Percentiles rank a stretch among this genome's conserved stretches.
phyloP scores from a whole-genome alignment of 306 rosid species.

The Crataegus laevigata region DNA sequence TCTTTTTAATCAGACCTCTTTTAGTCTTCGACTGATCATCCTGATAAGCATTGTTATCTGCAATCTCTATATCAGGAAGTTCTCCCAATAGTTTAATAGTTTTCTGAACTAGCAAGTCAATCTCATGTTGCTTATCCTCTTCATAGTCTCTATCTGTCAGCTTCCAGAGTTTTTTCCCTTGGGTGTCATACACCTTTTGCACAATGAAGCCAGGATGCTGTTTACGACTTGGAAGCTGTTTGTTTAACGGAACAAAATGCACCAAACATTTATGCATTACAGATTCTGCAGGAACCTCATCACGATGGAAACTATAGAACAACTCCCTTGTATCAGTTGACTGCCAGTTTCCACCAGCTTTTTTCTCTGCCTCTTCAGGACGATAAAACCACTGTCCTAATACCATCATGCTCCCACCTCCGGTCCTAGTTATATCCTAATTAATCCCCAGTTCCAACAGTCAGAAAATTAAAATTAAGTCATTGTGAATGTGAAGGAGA shows the following conservation, averaged over 20 bases:
- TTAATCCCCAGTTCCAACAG: slow-evolving; percentile 16
- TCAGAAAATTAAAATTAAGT: neutral
- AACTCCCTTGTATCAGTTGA: slow-evolving; percentile 89
- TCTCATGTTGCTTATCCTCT: slow-evolving; percentile 71
- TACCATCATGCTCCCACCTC: slow-evolving; percentile 57
- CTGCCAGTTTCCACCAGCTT: slow-evolving; percentile 84
- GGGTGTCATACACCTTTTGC: slow-evolving; percentile 88
- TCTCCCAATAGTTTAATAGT: slow-evolving; percentile 59
- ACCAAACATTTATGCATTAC: slow-evolving; percentile 92
- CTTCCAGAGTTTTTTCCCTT: slow-evolving; percentile 81
- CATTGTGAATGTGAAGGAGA: neutral
- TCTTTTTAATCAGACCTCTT: slow-evolving; percentile 57
- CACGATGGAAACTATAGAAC: slow-evolving; percentile 95
- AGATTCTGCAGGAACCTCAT: slow-evolving; percentile 92
- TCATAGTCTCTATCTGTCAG: slow-evolving; percentile 86
- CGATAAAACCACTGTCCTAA: slow-evolving; percentile 98
- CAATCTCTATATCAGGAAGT: slow-evolving; percentile 67
- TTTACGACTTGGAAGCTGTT: slow-evolving; percentile 83
- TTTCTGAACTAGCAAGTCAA: slow-evolving; percentile 78
- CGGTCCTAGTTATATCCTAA: slow-evolving; percentile 66
- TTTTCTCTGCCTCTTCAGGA: slow-evolving; percentile 91
- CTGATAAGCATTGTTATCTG: slow-evolving; percentile 43
- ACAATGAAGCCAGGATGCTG: slow-evolving; percentile 91
- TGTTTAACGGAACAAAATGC: slow-evolving; percentile 78
- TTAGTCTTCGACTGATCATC: slow-evolving; percentile 57